phyloP scores from a whole-genome alignment of 441 rosid genomes.

The Adansonia rubrostipa region DNA sequence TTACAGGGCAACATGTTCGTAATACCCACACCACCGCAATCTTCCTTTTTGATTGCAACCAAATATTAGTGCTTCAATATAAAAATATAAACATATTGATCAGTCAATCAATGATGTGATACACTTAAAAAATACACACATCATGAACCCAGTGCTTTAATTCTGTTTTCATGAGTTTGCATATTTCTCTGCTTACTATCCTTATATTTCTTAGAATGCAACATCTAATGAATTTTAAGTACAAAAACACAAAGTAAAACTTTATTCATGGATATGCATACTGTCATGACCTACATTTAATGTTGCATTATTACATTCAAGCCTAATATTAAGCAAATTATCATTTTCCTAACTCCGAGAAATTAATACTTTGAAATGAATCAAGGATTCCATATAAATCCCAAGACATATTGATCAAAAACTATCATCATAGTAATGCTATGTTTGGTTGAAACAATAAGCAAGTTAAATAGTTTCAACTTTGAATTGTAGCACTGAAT shows the following conservation, averaged over 20 bases:
- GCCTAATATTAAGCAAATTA: constrained; percentile 3
- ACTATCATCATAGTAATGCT: background rate
- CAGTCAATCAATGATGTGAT: background rate
- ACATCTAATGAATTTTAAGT: background rate
- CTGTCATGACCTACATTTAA: background rate
- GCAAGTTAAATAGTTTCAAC: background rate
- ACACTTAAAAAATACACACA: background rate
- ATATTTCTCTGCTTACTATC: background rate
- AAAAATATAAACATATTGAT: constrained; percentile 12
- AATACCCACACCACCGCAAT: constrained; percentile 3
- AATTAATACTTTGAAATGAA: background rate
- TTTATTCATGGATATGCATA: background rate
- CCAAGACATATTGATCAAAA: background rate
- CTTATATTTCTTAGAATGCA: background rate
- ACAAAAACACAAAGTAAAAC: background rate
- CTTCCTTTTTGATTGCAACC: background rate
- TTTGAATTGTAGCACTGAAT: background rate
- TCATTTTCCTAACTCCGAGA: background rate
- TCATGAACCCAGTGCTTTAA: constrained; percentile 13
- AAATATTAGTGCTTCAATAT: background rate
- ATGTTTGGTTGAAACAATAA: background rate
- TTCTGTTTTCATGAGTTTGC: constrained; percentile 1
- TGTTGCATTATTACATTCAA: background rate
- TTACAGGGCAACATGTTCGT: background rate
- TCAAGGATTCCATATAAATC: background rate